Conservation (phyloP, 2,329 filamentous ascomycete genomes). For the Aschersonia sp. region DNA sequence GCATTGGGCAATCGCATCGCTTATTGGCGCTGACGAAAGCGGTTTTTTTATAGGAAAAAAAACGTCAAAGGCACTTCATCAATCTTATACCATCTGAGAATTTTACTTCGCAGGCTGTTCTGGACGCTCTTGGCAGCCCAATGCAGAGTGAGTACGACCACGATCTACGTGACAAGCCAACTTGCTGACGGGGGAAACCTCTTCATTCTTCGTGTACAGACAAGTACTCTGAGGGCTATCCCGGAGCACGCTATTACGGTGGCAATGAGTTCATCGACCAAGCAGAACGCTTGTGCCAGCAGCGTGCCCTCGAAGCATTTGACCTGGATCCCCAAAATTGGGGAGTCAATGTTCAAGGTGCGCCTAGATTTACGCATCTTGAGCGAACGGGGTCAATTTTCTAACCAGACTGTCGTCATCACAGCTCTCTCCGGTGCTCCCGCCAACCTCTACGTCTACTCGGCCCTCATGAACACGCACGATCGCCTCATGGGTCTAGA, state of each 20-base stretch:
- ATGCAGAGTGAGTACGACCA: conserved; percentile 62
- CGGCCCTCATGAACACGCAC: conserved; percentile 80
- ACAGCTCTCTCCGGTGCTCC: conserved; percentile 61
- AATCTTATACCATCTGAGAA: conserved; percentile 94
- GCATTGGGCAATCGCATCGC: no score
- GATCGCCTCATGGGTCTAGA: conserved; percentile 96
- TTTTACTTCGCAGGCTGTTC: conserved; percentile 84
- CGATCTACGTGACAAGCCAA: no score
- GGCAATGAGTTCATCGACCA: conserved; percentile 94
- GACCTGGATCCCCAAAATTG: conserved; percentile 72
- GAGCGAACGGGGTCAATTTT: no score
- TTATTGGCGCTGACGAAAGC: neutral
- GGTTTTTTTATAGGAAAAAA: conserved; percentile 62
- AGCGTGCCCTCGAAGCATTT: conserved; percentile 79
- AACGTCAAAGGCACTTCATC: conserved; percentile 93
- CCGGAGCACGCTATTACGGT: conserved; percentile 89
- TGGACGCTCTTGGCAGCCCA: conserved; percentile 81
- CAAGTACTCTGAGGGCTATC: conserved; percentile 98
- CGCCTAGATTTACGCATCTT: conserved; percentile 13
- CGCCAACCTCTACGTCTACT: conserved; percentile 86
- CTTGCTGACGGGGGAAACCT: neutral
- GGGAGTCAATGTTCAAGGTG: conserved; percentile 93
- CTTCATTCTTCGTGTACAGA: conserved; percentile 35
- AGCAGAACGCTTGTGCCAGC: conserved; percentile 78
- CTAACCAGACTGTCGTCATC: neutral